Evolutionary conservation across 257 asterid genomes (phyloP).

Genomic region (Petunia axillaris): DNA sequence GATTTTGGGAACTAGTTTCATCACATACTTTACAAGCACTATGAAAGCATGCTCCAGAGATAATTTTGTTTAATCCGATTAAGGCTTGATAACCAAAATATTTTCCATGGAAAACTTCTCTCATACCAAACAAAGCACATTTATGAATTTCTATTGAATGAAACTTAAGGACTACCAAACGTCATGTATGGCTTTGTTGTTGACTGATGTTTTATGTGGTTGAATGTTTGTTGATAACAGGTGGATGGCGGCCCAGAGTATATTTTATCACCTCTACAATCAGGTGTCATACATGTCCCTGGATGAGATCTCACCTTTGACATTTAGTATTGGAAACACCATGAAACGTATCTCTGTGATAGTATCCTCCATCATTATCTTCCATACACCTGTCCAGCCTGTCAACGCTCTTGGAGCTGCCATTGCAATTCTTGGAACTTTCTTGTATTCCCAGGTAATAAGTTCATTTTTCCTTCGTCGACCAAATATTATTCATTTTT

Average conservation of each 20-base stretch:
- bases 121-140: too few relatives aligned
- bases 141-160: too few relatives aligned
- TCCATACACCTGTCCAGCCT: slow-evolving; percentile 89
- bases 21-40: neutral
- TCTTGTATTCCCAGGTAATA: slow-evolving; percentile 92
- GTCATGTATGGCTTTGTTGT: neutral
- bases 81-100: neutral
- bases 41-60: neutral
- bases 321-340: slow-evolving; percentile 93
- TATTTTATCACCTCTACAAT: slow-evolving; percentile 93
- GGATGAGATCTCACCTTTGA: slow-evolving; percentile 95
- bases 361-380: slow-evolving; percentile 89
- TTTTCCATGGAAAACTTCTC: neutral
- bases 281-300: slow-evolving; percentile 97
- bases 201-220: slow-evolving; percentile 36
- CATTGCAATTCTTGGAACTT: slow-evolving; percentile 87
- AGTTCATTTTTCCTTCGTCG: slow-evolving; percentile 27
- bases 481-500: slow-evolving; percentile 5
- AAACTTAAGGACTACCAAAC: too few relatives aligned
- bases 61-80: neutral
- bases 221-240: slow-evolving; percentile 42
- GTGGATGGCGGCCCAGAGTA: slow-evolving; percentile 98
- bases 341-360: slow-evolving; percentile 96
- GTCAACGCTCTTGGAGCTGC: slow-evolving; percentile 99
- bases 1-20: neutral